Conservation (phyloP, 805 yeast genomes). For the Ogataea methylovora region DNA sequence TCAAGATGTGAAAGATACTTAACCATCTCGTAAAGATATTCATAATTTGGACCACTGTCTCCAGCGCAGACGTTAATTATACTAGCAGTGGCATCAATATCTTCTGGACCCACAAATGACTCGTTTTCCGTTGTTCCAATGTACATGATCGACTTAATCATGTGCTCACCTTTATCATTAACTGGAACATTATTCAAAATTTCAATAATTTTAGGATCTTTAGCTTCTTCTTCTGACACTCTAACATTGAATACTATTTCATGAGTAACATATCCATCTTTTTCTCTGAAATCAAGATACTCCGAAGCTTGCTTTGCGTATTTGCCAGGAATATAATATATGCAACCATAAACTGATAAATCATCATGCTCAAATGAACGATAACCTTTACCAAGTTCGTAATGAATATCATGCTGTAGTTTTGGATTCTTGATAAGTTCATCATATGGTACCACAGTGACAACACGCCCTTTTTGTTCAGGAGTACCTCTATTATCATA, state of each 20-base stretch:
- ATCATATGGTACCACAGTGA: constrained; percentile 60
- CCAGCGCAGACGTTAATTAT: constrained; percentile 55
- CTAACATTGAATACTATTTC: constrained; percentile 54
- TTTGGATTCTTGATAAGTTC: constrained; percentile 35
- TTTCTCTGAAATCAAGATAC: constrained; percentile 76
- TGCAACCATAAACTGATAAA: constrained; percentile 68
- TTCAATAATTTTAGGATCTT: constrained; percentile 14
- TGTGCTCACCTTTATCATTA: constrained; percentile 28
- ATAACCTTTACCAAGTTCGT: too few relatives aligned
- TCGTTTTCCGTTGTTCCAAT: constrained; percentile 77
- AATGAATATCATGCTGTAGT: constrained; percentile 39
- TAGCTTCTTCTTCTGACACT: constrained; percentile 8
- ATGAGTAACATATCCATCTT: constrained; percentile 78
- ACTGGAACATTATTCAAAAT: constrained; percentile 21
- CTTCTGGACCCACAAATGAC: constrained; percentile 83
- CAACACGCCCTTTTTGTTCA: constrained; percentile 83
- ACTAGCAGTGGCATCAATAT: constrained; percentile 47
- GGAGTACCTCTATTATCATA: constrained; percentile 89
- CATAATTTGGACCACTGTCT: constrained; percentile 75
- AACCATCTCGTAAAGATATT: constrained; percentile 54
- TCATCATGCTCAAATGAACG: too few relatives aligned
- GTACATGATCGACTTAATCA: constrained; percentile 57
- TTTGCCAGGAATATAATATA: constrained; percentile 69
- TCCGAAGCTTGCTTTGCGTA: constrained; percentile 53
- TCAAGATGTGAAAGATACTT: constrained; percentile 37